These are phyloP conservation scores for Torulaspora pretoriensis DNA, from an alignment of 1,139 yeast species.

Conservation along the genomic window DNA sequence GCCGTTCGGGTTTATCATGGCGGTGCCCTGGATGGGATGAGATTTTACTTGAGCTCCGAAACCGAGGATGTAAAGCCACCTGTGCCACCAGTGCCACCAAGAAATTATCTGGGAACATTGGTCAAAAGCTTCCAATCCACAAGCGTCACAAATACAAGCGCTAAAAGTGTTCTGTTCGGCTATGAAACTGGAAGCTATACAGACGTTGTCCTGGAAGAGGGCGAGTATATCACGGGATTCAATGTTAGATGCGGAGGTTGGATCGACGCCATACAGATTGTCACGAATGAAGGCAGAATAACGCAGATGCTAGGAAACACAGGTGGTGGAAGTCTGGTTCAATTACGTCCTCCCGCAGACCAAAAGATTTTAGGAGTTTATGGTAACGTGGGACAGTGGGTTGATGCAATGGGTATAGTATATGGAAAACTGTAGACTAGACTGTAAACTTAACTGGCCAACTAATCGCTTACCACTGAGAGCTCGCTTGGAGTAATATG, in stretches of 20 bases:
- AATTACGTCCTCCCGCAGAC: conserved; percentile 58
- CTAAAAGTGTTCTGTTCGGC: conserved; percentile 51
- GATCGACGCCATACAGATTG: conserved; percentile 78
- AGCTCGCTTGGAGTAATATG: no score
- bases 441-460: conserved; percentile 1
- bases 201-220: conserved; percentile 52
- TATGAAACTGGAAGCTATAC: conserved; percentile 53
- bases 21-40: conserved; percentile 73
- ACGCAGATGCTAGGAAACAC: conserved; percentile 57
- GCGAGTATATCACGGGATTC: conserved; percentile 59
- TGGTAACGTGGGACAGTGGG: conserved; percentile 66
- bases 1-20: conserved; percentile 66
- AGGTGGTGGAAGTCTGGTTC: conserved; percentile 63
- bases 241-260: conserved; percentile 74
- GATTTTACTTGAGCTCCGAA: conserved; percentile 28
- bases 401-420: conserved; percentile 60
- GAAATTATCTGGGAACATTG: conserved; percentile 44
- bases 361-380: conserved; percentile 59
- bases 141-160: conserved; percentile 7
- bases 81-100: conserved; percentile 47
- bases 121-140: conserved; percentile 26
- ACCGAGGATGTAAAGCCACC: conserved; percentile 38
- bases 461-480: no score
- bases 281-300: conserved; percentile 53
- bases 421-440: conserved; percentile 27